Base-by-base conservation (phyloP, 2,329 filamentous ascomycete species). In the Penicillium sp. region DNA sequence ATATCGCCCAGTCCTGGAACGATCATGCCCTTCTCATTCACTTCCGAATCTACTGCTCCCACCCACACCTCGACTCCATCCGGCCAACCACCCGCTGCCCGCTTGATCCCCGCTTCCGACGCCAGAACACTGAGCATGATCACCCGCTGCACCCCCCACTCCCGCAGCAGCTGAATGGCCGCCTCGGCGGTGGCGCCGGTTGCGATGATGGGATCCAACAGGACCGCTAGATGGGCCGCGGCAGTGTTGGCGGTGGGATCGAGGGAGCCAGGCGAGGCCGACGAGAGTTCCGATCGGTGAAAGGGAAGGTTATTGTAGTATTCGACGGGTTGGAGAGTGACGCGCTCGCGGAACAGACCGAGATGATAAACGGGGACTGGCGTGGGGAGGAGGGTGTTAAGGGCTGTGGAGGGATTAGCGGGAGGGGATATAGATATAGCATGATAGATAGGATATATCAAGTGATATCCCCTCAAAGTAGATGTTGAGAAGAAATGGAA, bases 221-320 rank as follows among this genome's bases (percentile, higher is more conserved):
- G 71, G 58, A 95, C 84, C 42, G 88, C 88, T 9, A 95, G 72
- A 14, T 76, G 72, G 1, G 77, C 62, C 1, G 70, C 63, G 3
- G 67, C 59, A 22, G 65, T 60, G 45, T 68, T 68, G 30, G 50
- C 35, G 18, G 48, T 47, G 5, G 41, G 40, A 26, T 44, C 30
- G 27, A 48, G 30, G 12, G 52, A 37, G 26, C 60, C 50, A 30
- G 57, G 44, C 18, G 65, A 50, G 33, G 60, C 45, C 32, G 45
- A 36, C 0, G 52, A 47, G 5, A 54, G 47, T 12, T 55, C 45
- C 25, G 45, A 59, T 38, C 53, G 71, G 26, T 72, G 66, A 85
- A 82, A 54, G 23, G 88, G 88, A 12, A 95, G 81, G 65, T 95
- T 95, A 74, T 95, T 95, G 77, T 95, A 95, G 75, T 95, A 95